phyloP scores from a whole-genome alignment of 2,329 filamentous ascomycete species.

The Cercospora berteroae region DNA sequence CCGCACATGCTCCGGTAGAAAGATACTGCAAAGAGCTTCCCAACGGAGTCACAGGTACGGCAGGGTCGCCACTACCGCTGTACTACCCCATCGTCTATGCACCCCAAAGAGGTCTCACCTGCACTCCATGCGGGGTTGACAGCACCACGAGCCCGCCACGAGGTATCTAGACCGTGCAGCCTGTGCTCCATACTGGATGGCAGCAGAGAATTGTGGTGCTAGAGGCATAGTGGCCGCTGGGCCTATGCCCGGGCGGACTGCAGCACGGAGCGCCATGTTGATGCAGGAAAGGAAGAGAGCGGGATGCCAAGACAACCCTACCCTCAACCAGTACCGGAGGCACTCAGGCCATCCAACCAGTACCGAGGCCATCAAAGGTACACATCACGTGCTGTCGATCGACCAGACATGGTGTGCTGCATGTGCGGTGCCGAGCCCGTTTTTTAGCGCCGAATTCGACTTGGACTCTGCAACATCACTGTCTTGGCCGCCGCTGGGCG shows the following conservation, averaged over 20 bases:
- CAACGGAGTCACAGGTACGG: background rate
- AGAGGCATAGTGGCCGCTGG: background rate
- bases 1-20: conserved; percentile 9
- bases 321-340: background rate
- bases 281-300: conserved; percentile 1
- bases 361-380: background rate
- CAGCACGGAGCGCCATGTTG: background rate
- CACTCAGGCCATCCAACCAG: background rate
- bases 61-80: background rate
- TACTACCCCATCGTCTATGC: conserved; percentile 1
- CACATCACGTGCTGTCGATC: background rate
- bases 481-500: conserved; percentile 14
- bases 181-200: background rate
- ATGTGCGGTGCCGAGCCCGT: conserved; percentile 9
- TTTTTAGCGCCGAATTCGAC: conserved; percentile 8
- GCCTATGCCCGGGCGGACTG: conserved; percentile 8
- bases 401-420: background rate
- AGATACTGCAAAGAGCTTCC: conserved; percentile 6
- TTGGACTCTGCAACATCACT: conserved; percentile 1
- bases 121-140: conserved; percentile 9
- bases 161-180: conserved; percentile 1
- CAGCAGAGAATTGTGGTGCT: background rate
- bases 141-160: background rate
- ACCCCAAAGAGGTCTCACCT: conserved; percentile 2
- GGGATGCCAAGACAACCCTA: conserved; percentile 1